phyloP scores from a whole-genome alignment of 768 basidiomycete genomes.

The Leccinum olivaceopallidum region DNA sequence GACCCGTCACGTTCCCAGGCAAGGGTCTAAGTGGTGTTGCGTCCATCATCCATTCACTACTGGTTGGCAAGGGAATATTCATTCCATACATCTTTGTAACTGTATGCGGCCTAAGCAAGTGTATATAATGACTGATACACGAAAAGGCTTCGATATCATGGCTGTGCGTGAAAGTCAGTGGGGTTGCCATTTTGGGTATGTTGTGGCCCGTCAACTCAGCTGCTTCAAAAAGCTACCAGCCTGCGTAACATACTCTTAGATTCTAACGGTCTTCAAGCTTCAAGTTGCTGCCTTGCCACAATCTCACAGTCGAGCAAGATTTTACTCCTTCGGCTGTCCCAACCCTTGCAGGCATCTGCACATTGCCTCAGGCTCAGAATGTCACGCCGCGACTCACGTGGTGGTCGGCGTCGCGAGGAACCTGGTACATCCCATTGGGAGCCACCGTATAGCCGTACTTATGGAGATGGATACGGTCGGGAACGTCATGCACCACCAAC shows the following conservation, averaged over 20 bases:
- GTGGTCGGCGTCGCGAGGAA: constrained; percentile 16
- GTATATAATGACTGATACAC: no score
- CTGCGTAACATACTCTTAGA: no score
- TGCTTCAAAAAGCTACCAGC: no score
- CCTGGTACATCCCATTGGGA: constrained; percentile 7
- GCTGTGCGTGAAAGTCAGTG: no score
- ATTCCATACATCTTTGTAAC: neutral
- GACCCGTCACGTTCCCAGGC: neutral
- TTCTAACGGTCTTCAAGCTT: neutral
- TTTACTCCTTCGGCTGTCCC: constrained; percentile 10
- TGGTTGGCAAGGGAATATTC: neutral
- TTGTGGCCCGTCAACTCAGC: neutral
- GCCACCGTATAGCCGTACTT: constrained; percentile 1
- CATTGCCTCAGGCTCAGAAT: constrained; percentile 15
- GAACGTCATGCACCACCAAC: constrained; percentile 12
- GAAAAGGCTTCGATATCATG: no score
- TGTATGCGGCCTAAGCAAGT: no score
- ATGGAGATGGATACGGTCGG: constrained; percentile 11
- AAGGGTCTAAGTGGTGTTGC: no score
- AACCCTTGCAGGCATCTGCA: constrained; percentile 7
- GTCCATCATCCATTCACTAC: no score
- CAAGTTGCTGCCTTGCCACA: no score
- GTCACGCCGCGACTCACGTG: constrained; percentile 7
- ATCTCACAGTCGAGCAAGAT: constrained; percentile 7
- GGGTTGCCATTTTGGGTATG: neutral